phyloP scores from a whole-genome alignment of 2,329 filamentous ascomycete genomes.

The Penicillium sclerotigenum region DNA sequence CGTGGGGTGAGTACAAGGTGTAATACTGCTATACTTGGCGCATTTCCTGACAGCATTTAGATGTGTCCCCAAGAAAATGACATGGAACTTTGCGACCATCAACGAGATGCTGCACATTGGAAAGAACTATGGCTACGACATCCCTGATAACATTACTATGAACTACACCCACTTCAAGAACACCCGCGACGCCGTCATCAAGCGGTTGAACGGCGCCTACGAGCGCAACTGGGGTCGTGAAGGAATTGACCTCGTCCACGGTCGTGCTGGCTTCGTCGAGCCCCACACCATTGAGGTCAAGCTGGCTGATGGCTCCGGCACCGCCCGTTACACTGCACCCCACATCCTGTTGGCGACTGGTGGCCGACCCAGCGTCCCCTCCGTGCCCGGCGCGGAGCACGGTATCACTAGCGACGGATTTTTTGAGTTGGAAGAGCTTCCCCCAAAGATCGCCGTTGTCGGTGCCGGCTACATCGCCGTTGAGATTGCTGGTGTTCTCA shows the following conservation, averaged over 20 bases:
- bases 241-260: constrained; percentile 51
- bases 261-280: constrained; percentile 47
- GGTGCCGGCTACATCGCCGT: constrained; percentile 53
- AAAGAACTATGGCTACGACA: constrained; percentile 49
- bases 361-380: constrained; percentile 45
- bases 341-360: constrained; percentile 51
- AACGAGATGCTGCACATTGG: constrained; percentile 47
- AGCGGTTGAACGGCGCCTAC: constrained; percentile 47
- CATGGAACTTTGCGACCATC: constrained; percentile 52
- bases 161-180: constrained; percentile 50
- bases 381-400: constrained; percentile 46
- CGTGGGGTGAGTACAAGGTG: constrained; percentile 45
- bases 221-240: constrained; percentile 51
- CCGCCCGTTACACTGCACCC: constrained; percentile 41
- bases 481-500: constrained; percentile 51
- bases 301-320: constrained; percentile 41
- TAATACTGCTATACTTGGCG: background rate
- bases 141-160: constrained; percentile 42
- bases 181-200: constrained; percentile 46
- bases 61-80: constrained; percentile 54
- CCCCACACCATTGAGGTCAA: constrained; percentile 46
- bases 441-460: constrained; percentile 50
- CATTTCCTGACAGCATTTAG: constrained; percentile 27
- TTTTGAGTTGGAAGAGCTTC: constrained; percentile 51
- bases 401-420: constrained; percentile 53